Evolutionary conservation across 768 basidiomycete genomes (phyloP), one percentile per base, ranked within the genome.

Genomic region (Termitomyces heimii): DNA sequence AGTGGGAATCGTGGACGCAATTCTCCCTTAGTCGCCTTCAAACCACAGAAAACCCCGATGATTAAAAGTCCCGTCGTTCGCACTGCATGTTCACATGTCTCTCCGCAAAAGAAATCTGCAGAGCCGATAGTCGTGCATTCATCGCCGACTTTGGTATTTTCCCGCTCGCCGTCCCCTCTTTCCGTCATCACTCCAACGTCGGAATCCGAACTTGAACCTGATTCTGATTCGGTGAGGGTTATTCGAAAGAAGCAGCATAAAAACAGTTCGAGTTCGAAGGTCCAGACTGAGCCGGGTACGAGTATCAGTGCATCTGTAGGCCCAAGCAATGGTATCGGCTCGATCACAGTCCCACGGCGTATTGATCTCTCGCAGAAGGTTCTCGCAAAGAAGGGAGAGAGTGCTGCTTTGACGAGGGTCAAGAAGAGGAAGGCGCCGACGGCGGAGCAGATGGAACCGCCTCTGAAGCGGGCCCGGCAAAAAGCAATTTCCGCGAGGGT

Each of bases 401-500:
- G 68, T 35, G 62, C 50, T 26, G 72, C 73, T n/a, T 48, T 63
- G 22, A 74, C 73, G 12, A 60, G 68, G 44, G 64, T 74, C 4
- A 72, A 66, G 61, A 74, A 70, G 51, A 60, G 72, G 12, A 74
- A 74, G 54, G 52, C 58, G 13, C 54, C 47, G 37, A 50, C 58
- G 29, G 31, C 59, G n/a, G 57, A 54, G 31, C 57, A 50, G 18
- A 63, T 59, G 29, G 70, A 67, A 26, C 72, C 70, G 42, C 73
- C 73, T 3, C 56, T 73, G 59, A 74, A 74, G 61, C 57, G 64
- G 26, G 72, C 67, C 1, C 62, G 62, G 53, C 49, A 61, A n/a
- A 40, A 52, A 20, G 51, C 51, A 13, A 2, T 39, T 52, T 26
- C 3, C 29, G 26, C 7, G 32, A 60, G 47, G 45, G 46, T 40